A percentile compares a stretch with the other conserved stretches of the same genome.
Evolutionary conservation across 2,329 filamentous ascomycete genomes (phyloP).

Genomic region (Colletotrichum siamense): DNA sequence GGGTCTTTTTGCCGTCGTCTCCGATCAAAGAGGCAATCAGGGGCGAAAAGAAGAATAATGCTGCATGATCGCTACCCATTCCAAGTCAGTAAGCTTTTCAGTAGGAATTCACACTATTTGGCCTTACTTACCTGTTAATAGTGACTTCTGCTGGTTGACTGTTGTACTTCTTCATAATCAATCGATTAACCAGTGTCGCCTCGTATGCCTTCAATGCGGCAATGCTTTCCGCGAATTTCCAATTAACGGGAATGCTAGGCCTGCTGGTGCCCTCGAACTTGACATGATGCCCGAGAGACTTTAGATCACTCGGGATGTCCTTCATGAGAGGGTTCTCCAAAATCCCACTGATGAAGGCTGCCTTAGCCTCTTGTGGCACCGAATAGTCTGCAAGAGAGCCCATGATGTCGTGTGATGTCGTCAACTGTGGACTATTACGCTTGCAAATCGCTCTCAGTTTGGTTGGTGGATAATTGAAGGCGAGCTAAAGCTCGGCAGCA

Average conservation of each 20-base stretch:
- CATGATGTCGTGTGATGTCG: neutral
- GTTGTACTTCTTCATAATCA: constrained; percentile 51
- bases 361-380: constrained; percentile 10
- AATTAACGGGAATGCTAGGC: constrained; percentile 58
- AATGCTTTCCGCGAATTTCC: constrained; percentile 61
- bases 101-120: too few relatives aligned
- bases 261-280: constrained; percentile 45
- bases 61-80: constrained; percentile 8
- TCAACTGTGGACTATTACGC: neutral
- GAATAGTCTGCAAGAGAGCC: constrained; percentile 12
- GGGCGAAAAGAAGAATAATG: constrained; percentile 16
- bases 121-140: constrained; percentile 47
- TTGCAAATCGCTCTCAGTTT: neutral
- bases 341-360: constrained; percentile 1
- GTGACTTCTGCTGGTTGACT: constrained; percentile 40
- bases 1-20: constrained; percentile 1
- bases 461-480: neutral
- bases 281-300: constrained; percentile 26
- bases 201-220: constrained; percentile 54
- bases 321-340: constrained; percentile 13
- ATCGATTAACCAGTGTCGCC: constrained; percentile 47
- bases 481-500: neutral
- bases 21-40: constrained; percentile 8
- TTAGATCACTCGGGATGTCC: constrained; percentile 1
- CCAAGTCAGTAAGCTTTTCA: neutral